These are phyloP conservation scores for Scenedesmus sp. DNA, from an alignment of 163 green algal genomes.

Conservation along the genomic window DNA sequence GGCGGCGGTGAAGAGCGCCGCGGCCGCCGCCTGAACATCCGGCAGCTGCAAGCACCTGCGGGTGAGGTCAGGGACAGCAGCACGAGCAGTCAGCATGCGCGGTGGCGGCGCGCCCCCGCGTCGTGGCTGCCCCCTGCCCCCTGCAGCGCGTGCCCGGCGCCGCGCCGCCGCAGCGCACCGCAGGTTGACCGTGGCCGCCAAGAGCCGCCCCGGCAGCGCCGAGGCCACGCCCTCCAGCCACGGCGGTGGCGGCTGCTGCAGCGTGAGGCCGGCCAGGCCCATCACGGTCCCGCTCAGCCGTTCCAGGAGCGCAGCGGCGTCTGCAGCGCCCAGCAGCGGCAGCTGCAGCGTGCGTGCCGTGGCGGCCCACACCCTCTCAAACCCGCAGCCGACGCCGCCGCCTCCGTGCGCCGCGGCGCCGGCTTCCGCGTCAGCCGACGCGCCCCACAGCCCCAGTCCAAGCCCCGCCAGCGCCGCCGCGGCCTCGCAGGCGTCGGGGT, in stretches of 20 bases:
- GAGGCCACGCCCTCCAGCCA: not conserved
- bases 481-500: not conserved
- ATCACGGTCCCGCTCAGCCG: not conserved
- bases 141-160: too few species aligned
- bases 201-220: not conserved
- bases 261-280: not conserved
- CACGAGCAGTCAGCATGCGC: not conserved
- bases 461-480: not conserved
- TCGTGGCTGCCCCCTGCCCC: too few species aligned
- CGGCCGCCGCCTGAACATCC: slow-evolving; percentile 25
- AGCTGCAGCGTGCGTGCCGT: slow-evolving; percentile 5
- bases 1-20: slow-evolving; percentile 3
- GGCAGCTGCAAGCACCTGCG: not conserved
- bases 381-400: not conserved
- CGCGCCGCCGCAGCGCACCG: not conserved
- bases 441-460: slow-evolving; percentile 6
- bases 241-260: not conserved
- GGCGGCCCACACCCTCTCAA: not conserved
- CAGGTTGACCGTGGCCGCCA: not conserved
- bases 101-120: not conserved
- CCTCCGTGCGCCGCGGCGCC: not conserved
- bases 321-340: not conserved
- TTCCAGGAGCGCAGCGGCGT: not conserved
- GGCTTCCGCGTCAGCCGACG: not conserved
- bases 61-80: not conserved